A percentile compares a stretch with the other conserved stretches of the same genome.
phyloP scores from a whole-genome alignment of 176 grass and related monocot species.

The Thalia dealbata region DNA sequence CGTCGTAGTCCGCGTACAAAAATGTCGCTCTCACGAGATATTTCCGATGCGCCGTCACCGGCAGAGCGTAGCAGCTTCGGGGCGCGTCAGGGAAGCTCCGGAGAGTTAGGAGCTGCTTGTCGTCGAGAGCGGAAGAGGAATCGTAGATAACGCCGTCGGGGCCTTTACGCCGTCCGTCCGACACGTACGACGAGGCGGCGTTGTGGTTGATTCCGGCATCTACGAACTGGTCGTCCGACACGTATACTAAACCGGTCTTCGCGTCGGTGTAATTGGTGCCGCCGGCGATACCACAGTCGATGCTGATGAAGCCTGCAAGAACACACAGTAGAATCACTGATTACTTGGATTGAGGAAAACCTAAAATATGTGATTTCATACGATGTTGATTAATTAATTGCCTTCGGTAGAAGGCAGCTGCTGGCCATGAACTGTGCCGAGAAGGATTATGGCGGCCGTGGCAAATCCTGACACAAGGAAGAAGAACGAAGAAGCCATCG shows the following conservation, averaged over 20 bases:
- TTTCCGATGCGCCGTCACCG: background rate
- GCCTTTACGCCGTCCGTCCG: too few relatives aligned
- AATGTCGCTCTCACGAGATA: slow-evolving; percentile 1
- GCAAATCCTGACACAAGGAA: too few relatives aligned
- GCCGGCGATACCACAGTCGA: slow-evolving; percentile 6
- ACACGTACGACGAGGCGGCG: too few relatives aligned
- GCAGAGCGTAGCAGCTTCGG: slow-evolving; percentile 9
- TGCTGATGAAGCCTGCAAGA: slow-evolving; percentile 12
- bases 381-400: background rate
- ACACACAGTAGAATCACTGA: too few relatives aligned
- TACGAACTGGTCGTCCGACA: background rate
- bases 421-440: background rate
- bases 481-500: background rate
- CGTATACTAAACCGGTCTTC: background rate
- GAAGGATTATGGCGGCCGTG: background rate
- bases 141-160: too few relatives aligned
- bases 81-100: background rate
- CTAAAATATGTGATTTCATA: too few relatives aligned
- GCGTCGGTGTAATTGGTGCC: background rate
- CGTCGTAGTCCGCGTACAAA: slow-evolving; percentile 12
- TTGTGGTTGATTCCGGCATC: background rate
- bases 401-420: background rate
- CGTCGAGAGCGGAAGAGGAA: too few relatives aligned
- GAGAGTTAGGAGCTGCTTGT: background rate
- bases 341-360: too few relatives aligned